phyloP scores from a whole-genome alignment of 352 stramenopile species.

The Phytophthora ramorum region DNA sequence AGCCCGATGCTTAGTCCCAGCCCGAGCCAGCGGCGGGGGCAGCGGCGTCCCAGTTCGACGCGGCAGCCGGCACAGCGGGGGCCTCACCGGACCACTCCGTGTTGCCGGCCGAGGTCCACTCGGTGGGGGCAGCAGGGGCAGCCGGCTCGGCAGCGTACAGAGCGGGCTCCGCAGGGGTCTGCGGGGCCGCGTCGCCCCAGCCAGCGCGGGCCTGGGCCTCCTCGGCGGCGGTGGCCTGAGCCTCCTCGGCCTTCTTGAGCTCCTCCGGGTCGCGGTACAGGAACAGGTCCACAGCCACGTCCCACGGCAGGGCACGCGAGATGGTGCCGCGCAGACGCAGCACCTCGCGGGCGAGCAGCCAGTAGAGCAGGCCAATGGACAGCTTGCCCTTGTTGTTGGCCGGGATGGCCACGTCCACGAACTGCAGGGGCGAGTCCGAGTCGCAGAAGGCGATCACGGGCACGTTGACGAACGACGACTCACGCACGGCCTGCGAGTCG shows the following conservation, averaged over 20 bases:
- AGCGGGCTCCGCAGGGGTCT: slow-evolving; percentile 59
- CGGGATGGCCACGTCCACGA: slow-evolving; percentile 99
- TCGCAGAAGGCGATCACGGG: slow-evolving; percentile 99
- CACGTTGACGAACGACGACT: slow-evolving; percentile 99
- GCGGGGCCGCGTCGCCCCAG: slow-evolving; percentile 67
- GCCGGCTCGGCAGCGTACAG: slow-evolving; percentile 61
- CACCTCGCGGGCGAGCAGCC: slow-evolving; percentile 99
- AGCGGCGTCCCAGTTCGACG: slow-evolving; percentile 60
- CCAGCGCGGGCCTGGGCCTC: slow-evolving; percentile 71
- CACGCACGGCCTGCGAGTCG: slow-evolving; percentile 97
- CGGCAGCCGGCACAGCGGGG: slow-evolving; percentile 50
- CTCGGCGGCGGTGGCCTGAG: slow-evolving; percentile 88
- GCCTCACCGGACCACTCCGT: slow-evolving; percentile 86
- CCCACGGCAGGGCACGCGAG: slow-evolving; percentile 95
- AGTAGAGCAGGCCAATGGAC: slow-evolving; percentile 99
- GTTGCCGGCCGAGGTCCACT: slow-evolving; percentile 72
- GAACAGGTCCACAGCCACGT: slow-evolving; percentile 99
- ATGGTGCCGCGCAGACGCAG: slow-evolving; percentile 97
- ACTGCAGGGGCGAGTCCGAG: slow-evolving; percentile 99
- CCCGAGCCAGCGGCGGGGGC: slow-evolving; percentile 55
- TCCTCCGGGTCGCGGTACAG: slow-evolving; percentile 99
- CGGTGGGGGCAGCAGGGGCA: slow-evolving; percentile 55
- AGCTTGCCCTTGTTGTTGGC: slow-evolving; percentile 99
- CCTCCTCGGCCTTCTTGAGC: slow-evolving; percentile 99
- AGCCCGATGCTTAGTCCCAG: slow-evolving; percentile 82